Evolutionary conservation across 2,329 filamentous ascomycete genomes (phyloP).

Genomic region (Plectosphaerella plurivora): DNA sequence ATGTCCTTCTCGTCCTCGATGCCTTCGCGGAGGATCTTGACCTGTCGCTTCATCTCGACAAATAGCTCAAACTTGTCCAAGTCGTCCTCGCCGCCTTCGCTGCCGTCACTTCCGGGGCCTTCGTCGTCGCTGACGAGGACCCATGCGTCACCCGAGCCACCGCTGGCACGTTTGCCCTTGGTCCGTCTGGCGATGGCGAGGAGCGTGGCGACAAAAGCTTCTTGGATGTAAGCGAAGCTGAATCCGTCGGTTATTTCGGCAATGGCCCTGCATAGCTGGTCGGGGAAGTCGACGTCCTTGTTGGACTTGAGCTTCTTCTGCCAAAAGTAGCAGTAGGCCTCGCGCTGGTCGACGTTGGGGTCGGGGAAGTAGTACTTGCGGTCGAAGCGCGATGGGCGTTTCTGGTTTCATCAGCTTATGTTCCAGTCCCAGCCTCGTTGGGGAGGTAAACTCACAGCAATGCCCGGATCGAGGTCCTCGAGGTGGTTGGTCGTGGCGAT

Average conservation of each 20-base stretch:
- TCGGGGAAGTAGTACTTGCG: constrained; percentile 62
- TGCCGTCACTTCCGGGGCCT: constrained; percentile 3
- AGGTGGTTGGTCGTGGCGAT: constrained; percentile 63
- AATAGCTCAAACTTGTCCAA: constrained; percentile 51
- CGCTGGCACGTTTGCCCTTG: constrained; percentile 5
- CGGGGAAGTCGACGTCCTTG: constrained; percentile 55
- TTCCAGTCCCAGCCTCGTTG: not conserved
- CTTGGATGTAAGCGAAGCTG: constrained; percentile 67
- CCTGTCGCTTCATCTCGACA: constrained; percentile 60
- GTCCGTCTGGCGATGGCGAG: constrained; percentile 48
- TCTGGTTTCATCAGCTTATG: constrained; percentile 25
- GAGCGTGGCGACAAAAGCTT: constrained; percentile 61
- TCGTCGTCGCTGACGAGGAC: constrained; percentile 21
- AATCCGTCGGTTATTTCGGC: constrained; percentile 61
- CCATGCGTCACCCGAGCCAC: constrained; percentile 27
- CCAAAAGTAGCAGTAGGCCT: constrained; percentile 61
- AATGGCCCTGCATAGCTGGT: constrained; percentile 52
- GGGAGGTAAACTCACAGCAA: constrained; percentile 34
- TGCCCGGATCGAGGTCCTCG: constrained; percentile 62
- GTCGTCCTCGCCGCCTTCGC: constrained; percentile 26
- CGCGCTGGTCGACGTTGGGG: constrained; percentile 48
- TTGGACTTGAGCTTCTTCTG: constrained; percentile 50
- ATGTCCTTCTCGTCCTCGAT: constrained; percentile 35
- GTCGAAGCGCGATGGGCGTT: constrained; percentile 63
- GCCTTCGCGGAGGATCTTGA: constrained; percentile 55